Percentiles rank a stretch among this genome's conserved stretches.
These are phyloP conservation scores for Francoa sonchifolia DNA, from an alignment of 441 rosid species.

Conservation along the genomic window DNA sequence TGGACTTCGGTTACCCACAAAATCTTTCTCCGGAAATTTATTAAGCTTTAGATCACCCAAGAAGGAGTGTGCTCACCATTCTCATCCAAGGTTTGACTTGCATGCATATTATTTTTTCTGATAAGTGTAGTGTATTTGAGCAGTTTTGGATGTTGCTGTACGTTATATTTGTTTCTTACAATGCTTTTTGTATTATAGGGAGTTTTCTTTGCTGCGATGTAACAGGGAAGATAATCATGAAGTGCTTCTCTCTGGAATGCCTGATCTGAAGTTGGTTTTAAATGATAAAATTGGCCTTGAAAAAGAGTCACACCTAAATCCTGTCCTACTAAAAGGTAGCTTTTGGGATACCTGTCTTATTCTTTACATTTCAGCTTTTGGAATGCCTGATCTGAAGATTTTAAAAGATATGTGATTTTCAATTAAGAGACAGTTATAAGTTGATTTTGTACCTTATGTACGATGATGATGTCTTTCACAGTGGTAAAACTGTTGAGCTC, in stretches of 20 bases:
- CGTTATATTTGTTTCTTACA: slow-evolving; percentile 35
- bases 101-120: no score
- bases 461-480: slow-evolving; percentile 26
- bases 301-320: slow-evolving; percentile 92
- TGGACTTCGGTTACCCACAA: slow-evolving; percentile 99
- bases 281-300: slow-evolving; percentile 99
- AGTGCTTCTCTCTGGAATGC: slow-evolving; percentile 99
- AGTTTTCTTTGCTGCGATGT: slow-evolving; percentile 93
- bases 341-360: background rate
- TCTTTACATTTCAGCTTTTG: background rate
- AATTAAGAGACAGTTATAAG: no score
- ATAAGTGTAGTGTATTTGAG: no score
- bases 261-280: slow-evolving; percentile 95
- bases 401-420: slow-evolving; percentile 9
- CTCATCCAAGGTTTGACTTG: slow-evolving; percentile 63
- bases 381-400: background rate
- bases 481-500: slow-evolving; percentile 98
- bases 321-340: slow-evolving; percentile 90
- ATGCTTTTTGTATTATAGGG: slow-evolving; percentile 33
- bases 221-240: slow-evolving; percentile 92
- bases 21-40: slow-evolving; percentile 92
- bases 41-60: slow-evolving; percentile 92
- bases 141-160: slow-evolving; percentile 96
- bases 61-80: slow-evolving; percentile 99
- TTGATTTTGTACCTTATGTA: slow-evolving; percentile 33